phyloP scores from a whole-genome alignment of 805 yeast species.

The Cyberlindnera petersonii region DNA sequence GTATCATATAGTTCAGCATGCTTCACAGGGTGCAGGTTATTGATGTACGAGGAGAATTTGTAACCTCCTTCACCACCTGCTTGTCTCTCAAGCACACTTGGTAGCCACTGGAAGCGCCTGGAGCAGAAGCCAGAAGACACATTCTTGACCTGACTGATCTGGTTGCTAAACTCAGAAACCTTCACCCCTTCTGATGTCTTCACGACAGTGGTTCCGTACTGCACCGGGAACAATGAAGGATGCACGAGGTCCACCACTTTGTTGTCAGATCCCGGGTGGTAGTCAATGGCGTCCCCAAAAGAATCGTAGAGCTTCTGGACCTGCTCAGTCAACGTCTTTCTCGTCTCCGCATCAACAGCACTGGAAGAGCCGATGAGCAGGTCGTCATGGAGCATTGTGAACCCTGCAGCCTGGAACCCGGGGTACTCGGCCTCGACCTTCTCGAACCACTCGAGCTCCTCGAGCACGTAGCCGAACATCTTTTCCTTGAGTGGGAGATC shows the following conservation, averaged over 20 bases:
- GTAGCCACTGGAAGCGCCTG: constrained; percentile 9
- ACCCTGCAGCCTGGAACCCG: background rate
- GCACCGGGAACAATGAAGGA: constrained; percentile 12
- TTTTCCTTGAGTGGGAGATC: constrained; percentile 3
- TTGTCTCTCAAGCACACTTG: constrained; percentile 1
- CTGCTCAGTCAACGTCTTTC: background rate
- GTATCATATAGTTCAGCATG: background rate
- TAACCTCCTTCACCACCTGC: background rate
- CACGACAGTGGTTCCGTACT: constrained; percentile 9
- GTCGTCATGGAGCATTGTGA: constrained; percentile 3
- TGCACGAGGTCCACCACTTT: constrained; percentile 11
- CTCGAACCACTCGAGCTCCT: constrained; percentile 11
- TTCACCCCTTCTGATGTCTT: background rate
- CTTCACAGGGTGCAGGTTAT: constrained; percentile 7
- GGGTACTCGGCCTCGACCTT: constrained; percentile 3
- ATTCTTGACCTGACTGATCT: too few relatives aligned
- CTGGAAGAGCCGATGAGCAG: constrained; percentile 3
- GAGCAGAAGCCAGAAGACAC: too few relatives aligned
- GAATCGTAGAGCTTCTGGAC: constrained; percentile 3
- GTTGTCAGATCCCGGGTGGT: constrained; percentile 12
- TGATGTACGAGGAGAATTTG: constrained; percentile 8
- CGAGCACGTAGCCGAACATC: constrained; percentile 8
- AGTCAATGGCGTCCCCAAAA: constrained; percentile 10
- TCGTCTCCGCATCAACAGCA: constrained; percentile 2
- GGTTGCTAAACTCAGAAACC: background rate